Evolutionary conservation across 2,329 filamentous ascomycete species (phyloP), one percentile per base, ranked within the genome.

Genomic region (Neonectria magnoliae): DNA sequence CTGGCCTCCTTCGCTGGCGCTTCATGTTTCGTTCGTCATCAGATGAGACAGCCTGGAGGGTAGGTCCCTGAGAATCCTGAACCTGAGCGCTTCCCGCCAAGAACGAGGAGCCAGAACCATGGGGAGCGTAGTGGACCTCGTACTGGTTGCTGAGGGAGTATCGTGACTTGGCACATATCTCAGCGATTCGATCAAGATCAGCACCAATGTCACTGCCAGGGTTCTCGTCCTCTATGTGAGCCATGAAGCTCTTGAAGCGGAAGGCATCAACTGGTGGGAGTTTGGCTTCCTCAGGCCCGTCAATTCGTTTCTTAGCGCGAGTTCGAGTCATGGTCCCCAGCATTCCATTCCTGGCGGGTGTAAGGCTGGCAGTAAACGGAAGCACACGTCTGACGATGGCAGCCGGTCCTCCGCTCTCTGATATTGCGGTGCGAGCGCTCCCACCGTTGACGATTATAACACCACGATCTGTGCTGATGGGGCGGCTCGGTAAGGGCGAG

Each of bases 141-240:
- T 90, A 90, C 73, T 90, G 88, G 74, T 90, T 89, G 76, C 88
- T 90, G 56, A 90, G 75, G 44, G 88, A 90, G 75, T 90, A 90
- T 47, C 86, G 83, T 13, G 88, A 90, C 36, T 86, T 82, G 41
- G 88, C 88, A 77, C 88, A 91, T 33, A 91, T 90, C 75, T 90
- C 88, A 11, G 88, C 88, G 71, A 91, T 90, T 44, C 87, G 84
- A 66, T 90, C 88, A 54, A 91, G 78, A 71, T 90, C 87, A 13
- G 87, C 81, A 56, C 82, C 82, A 64, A 90, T 87, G 62, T 85
- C 82, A 53, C 78, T 78, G 6, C 77, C 78, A 5, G 72, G 73
- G 55, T 80, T 79, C 54, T 81, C 79, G 1, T 79, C 78, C 64
- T 86, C 81, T 52, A 88, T 81, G 62, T 86, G 85, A 56, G 84